These are phyloP conservation scores for Chalciporus chontae DNA, from an alignment of 768 basidiomycete genomes.

Conservation along the genomic window DNA sequence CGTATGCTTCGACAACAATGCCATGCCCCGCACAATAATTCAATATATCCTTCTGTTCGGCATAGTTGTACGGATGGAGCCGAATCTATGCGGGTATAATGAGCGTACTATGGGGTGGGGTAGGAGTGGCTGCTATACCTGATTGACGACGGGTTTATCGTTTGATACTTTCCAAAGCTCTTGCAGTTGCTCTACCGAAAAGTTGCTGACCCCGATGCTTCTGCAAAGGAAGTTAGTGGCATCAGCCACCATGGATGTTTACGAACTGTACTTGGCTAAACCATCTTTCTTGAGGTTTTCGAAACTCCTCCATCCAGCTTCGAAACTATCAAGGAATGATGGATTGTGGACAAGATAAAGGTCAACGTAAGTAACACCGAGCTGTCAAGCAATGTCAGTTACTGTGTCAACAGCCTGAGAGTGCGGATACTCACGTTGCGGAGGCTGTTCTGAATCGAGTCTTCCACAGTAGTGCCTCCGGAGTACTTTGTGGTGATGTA, in stretches of 20 bases:
- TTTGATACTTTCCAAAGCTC: constrained; percentile 46
- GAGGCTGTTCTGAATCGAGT: constrained; percentile 47
- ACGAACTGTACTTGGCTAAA: constrained; percentile 21
- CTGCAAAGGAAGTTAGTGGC: constrained; percentile 28
- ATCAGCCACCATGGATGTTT: not conserved
- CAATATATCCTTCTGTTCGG: constrained; percentile 52
- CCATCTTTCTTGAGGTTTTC: constrained; percentile 49
- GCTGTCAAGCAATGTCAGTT: constrained; percentile 34
- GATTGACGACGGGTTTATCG: constrained; percentile 67
- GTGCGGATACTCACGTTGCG: constrained; percentile 39
- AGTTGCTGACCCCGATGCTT: constrained; percentile 77
- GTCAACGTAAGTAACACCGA: constrained; percentile 59
- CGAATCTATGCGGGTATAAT: constrained; percentile 42
- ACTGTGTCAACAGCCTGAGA: not conserved
- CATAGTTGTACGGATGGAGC: constrained; percentile 70
- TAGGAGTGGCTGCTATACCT: constrained; percentile 37
- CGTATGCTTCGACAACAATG: constrained; percentile 63
- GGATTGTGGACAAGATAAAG: constrained; percentile 69
- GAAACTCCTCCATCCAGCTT: constrained; percentile 51
- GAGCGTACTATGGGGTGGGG: not conserved
- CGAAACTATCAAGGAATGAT: constrained; percentile 27
- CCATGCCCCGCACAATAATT: constrained; percentile 51
- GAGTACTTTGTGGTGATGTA: constrained; percentile 58
- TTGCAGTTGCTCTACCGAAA: constrained; percentile 49
- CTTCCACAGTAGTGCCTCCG: constrained; percentile 31